Conservation (phyloP, 495 filamentous ascomycete species). For the Pyronema omphalodes region DNA sequence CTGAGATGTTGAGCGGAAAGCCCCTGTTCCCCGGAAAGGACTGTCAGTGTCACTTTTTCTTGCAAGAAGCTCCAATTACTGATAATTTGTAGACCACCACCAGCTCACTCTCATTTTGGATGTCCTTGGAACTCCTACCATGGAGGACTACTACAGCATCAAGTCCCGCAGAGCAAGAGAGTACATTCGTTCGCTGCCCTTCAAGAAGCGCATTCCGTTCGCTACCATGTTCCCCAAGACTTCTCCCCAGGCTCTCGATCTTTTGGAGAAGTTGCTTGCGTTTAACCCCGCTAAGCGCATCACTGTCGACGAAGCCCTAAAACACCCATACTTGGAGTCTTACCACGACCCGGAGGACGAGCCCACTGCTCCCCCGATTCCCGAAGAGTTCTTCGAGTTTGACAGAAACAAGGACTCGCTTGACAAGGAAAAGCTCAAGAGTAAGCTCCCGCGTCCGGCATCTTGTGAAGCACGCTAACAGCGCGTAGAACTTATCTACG, state of each 20-base stretch:
- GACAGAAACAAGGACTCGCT: conserved; percentile 99
- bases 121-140: conserved; percentile 93
- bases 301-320: conserved; percentile 87
- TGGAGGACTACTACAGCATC: conserved; percentile 99
- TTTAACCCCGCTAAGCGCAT: conserved; percentile 99
- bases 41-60: conserved; percentile 41
- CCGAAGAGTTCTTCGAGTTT: conserved; percentile 98
- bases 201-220: conserved; percentile 99
- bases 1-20: conserved; percentile 99
- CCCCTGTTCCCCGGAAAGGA: conserved; percentile 98
- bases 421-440: conserved; percentile 93
- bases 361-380: conserved; percentile 88
- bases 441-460: conserved; percentile 28
- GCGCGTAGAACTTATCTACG: conserved; percentile 63
- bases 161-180: conserved; percentile 94
- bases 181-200: conserved; percentile 98
- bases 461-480: conserved; percentile 1
- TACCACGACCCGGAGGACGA: conserved; percentile 99
- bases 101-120: conserved; percentile 96
- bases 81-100: conserved; percentile 57
- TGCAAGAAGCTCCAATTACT: conserved; percentile 16
- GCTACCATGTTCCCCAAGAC: conserved; percentile 94
- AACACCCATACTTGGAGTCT: conserved; percentile 94
- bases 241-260: conserved; percentile 76
- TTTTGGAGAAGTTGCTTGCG: conserved; percentile 85